Conservation (phyloP, 306 rosid species). For the Vachellia collinsii region DNA sequence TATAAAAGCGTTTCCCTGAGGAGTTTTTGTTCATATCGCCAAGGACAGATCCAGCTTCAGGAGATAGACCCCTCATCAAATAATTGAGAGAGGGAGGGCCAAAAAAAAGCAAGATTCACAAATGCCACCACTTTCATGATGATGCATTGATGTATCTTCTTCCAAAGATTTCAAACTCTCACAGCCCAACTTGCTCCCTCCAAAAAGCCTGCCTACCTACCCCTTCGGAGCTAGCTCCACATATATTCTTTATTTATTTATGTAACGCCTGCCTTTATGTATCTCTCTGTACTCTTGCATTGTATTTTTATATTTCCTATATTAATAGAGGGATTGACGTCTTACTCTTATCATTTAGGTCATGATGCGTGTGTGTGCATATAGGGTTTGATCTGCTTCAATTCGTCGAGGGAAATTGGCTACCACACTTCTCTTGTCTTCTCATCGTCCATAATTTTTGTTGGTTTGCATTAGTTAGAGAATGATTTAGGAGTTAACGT, state of each 20-base stretch:
- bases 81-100: not conserved
- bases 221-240: too few relatives aligned
- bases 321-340: not conserved
- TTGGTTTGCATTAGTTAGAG: not conserved
- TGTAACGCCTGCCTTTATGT: not conserved
- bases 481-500: not conserved
- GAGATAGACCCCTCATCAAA: constrained; percentile 1
- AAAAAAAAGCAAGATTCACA: not conserved
- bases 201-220: not conserved
- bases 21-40: not conserved
- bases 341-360: too few relatives aligned
- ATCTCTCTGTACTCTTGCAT: not conserved
- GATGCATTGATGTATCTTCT: not conserved
- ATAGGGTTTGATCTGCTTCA: not conserved
- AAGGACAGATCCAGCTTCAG: not conserved
- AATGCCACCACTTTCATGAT: not conserved
- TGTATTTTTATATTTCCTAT: not conserved
- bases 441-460: not conserved
- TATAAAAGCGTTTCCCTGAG: not conserved
- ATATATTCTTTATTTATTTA: not conserved
- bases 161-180: not conserved
- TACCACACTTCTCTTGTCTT: not conserved
- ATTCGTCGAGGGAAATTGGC: not conserved
- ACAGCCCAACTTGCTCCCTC: not conserved
- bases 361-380: not conserved